Conservation (phyloP, 106 monocot species). For the Phalaenopsis equestris region DNA sequence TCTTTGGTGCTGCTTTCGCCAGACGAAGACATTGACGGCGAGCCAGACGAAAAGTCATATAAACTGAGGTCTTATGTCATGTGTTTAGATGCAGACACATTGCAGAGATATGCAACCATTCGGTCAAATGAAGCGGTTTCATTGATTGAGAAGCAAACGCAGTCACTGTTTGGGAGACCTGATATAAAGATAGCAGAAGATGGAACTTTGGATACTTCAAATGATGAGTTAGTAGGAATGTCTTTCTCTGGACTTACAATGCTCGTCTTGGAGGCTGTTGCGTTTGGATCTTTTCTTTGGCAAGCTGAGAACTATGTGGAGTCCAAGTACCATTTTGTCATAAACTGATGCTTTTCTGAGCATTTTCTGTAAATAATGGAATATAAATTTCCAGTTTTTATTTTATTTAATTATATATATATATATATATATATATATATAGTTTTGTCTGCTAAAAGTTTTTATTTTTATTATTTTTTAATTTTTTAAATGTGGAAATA, state of each 20-base stretch:
- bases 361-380: too few species aligned
- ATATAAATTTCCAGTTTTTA: too few species aligned
- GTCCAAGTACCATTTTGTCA: conserved; percentile 70
- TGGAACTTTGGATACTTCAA: conserved; percentile 52
- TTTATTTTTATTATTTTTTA: too few species aligned
- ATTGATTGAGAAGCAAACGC: conserved; percentile 93
- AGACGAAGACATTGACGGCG: conserved; percentile 22
- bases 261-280: conserved; percentile 78
- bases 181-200: conserved; percentile 69
- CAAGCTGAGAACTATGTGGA: conserved; percentile 79
- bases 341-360: conserved; percentile 16
- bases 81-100: conserved; percentile 82
- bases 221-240: conserved; percentile 57
- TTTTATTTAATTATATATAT: too few species aligned
- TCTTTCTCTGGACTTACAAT: conserved; percentile 54
- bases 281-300: conserved; percentile 92
- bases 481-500: too few species aligned
- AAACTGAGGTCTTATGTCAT: conserved; percentile 72
- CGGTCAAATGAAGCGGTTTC: conserved; percentile 76
- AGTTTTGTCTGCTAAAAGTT: too few species aligned
- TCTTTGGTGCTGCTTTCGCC: conserved; percentile 77
- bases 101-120: conserved; percentile 90
- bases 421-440: too few species aligned
- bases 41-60: conserved; percentile 28
- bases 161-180: conserved; percentile 81